These are phyloP conservation scores for Alectoria sarmentosa DNA, from an alignment of 495 filamentous ascomycete species.

Conservation along the genomic window DNA sequence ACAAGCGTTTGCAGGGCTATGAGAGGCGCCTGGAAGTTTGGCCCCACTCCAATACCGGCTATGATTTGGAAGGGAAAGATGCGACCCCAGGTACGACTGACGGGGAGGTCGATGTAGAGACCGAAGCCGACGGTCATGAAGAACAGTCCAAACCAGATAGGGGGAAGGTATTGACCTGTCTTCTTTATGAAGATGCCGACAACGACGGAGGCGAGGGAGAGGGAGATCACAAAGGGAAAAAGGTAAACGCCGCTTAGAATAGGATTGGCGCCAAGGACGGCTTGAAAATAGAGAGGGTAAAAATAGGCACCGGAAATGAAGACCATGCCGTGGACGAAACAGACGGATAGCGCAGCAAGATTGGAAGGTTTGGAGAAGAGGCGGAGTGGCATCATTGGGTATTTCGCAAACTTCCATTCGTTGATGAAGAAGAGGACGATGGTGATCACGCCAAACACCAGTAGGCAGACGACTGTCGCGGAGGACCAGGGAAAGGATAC, in stretches of 20 bases:
- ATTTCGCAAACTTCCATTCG: constrained; percentile 60
- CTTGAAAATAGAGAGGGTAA: constrained; percentile 48
- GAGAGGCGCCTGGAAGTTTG: constrained; percentile 51
- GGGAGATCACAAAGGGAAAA: constrained; percentile 62
- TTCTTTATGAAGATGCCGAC: constrained; percentile 69
- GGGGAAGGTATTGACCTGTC: constrained; percentile 47
- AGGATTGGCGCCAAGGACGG: constrained; percentile 61
- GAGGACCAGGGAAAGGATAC: constrained; percentile 58
- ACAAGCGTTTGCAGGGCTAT: constrained; percentile 52
- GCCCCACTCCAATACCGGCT: constrained; percentile 47
- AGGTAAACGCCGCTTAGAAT: constrained; percentile 74
- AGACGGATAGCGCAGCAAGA: constrained; percentile 34
- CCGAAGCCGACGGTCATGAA: constrained; percentile 50
- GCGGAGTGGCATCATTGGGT: constrained; percentile 62
- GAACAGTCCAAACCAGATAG: constrained; percentile 44
- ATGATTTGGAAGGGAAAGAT: constrained; percentile 50
- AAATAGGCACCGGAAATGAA: constrained; percentile 44
- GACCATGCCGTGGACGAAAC: constrained; percentile 36
- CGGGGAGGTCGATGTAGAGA: constrained; percentile 43
- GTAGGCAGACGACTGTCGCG: constrained; percentile 58
- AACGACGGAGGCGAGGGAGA: constrained; percentile 56
- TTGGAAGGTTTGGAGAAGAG: constrained; percentile 51
- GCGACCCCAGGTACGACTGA: constrained; percentile 41
- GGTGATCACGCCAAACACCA: constrained; percentile 57
- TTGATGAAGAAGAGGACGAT: constrained; percentile 53